These are phyloP conservation scores for Danielia oregonensis DNA, from an alignment of 805 yeast genomes.

Conservation along the genomic window DNA sequence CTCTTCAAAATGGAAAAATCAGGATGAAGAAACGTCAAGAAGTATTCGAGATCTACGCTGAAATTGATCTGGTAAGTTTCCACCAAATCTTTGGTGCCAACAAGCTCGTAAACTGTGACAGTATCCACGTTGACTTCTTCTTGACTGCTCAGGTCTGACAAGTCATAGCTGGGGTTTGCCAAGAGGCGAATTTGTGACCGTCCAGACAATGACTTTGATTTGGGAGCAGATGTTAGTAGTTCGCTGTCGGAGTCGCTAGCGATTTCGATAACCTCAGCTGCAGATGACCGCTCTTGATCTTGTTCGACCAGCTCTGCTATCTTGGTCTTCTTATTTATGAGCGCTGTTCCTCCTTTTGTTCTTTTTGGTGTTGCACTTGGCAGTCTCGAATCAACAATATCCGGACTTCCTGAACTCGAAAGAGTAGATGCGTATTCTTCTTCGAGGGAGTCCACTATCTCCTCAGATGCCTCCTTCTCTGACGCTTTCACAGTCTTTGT, in stretches of 20 bases:
- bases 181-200: constrained; percentile 24
- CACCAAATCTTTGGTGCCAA: constrained; percentile 29
- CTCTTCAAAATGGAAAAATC: constrained; percentile 14
- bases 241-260: constrained; percentile 3
- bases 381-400: no score
- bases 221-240: neutral
- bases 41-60: constrained; percentile 39
- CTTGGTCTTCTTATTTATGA: neutral
- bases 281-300: neutral
- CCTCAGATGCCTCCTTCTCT: no score
- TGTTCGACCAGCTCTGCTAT: neutral
- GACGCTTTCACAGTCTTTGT: no score
- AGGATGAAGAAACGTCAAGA: constrained; percentile 31
- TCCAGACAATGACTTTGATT: neutral
- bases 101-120: constrained; percentile 22
- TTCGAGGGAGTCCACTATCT: no score
- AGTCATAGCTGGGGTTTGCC: constrained; percentile 23
- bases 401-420: no score
- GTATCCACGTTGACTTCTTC: constrained; percentile 23
- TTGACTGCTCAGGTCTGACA: constrained; percentile 3
- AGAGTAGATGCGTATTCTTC: no score
- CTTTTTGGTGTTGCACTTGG: no score
- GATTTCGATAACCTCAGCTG: constrained; percentile 1
- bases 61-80: constrained; percentile 48
- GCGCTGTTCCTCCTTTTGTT: neutral